phyloP scores from a whole-genome alignment of 1,284 basidiomycete species.

The Megacollybia platyphylla region DNA sequence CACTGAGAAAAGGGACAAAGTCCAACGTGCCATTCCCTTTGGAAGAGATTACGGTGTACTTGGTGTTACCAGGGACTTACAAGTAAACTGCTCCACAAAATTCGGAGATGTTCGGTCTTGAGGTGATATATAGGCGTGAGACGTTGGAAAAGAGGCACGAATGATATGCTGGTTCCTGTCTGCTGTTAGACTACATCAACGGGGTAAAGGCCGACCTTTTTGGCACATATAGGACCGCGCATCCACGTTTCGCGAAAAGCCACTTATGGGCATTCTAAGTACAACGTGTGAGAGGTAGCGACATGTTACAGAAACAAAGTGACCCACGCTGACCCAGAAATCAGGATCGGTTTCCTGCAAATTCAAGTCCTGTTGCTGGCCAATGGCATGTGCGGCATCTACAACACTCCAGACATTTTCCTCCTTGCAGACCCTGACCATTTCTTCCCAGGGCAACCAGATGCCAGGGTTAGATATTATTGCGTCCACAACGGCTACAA shows the following conservation, averaged over 20 bases:
- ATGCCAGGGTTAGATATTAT: slow-evolving; percentile 66
- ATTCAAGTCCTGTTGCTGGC: slow-evolving; percentile 47
- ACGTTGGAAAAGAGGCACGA: slow-evolving; percentile 66
- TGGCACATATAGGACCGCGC: slow-evolving; percentile 70
- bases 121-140: slow-evolving; percentile 40
- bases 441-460: slow-evolving; percentile 68
- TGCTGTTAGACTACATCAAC: background rate
- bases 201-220: slow-evolving; percentile 33
- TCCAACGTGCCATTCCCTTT: slow-evolving; percentile 67
- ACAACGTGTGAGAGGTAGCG: background rate
- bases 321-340: slow-evolving; percentile 66
- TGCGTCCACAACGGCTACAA: slow-evolving; percentile 66
- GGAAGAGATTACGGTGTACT: background rate
- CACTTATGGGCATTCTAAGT: slow-evolving; percentile 75
- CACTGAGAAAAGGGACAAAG: slow-evolving; percentile 37
- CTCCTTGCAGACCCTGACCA: slow-evolving; percentile 59
- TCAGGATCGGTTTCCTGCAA: slow-evolving; percentile 51
- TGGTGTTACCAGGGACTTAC: slow-evolving; percentile 19
- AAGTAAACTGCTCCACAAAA: slow-evolving; percentile 51
- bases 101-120: slow-evolving; percentile 21
- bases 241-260: slow-evolving; percentile 63
- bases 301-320: background rate
- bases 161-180: slow-evolving; percentile 69
- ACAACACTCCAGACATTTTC: slow-evolving; percentile 60
- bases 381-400: slow-evolving; percentile 81